Evolutionary conservation across 169 alveolate species (phyloP), one percentile per base, ranked within the genome.

Genomic region (Plasmodium adleri): DNA sequence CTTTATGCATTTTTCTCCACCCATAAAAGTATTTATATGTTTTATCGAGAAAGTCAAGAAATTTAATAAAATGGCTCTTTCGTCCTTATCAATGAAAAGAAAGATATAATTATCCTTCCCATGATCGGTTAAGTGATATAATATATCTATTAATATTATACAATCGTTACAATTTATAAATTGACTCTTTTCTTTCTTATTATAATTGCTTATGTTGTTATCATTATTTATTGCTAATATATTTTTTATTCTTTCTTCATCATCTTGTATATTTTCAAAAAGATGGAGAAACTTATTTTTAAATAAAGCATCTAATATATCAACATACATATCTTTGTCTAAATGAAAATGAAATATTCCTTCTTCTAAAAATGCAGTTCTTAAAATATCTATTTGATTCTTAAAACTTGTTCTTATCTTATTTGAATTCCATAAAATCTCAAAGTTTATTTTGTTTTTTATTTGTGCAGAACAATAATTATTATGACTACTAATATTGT

Each of bases 341-440:
- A 72, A 74, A 74, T 70, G 15, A 49, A 71, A 86, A n/a, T 71
- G 10, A 56, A 86, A 86, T 45, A 86, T 86, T 28, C 50, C 59
- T 71, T 86, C 92, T 47, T 71, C 92, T 54, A 86, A 60, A 86
- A 86, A 86, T n/a, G 92, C 92, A 22, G 43, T 86, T 86, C 62
- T 86, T 72, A 86, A 73, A 71, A 86, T 70, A 71, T 70, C 54
- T 12, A 86, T 71, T 71, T 86, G 92, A 45, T 71, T 60, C 47
- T 86, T 86, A 26, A 59, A 71, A 50, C n/a, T 60, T 15, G 32
- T 86, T 72, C 72, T 86, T 86, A 86, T 32, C 28, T 72, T 67
- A 49, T 72, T 52, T n/a, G 92, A 86, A 45, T 86, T 86, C 92
- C 92, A 86, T 49, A 86, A 49, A 8, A 86, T 20, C 20, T 86